Evolutionary conservation across 176 grass and related monocot genomes (phyloP).

Genomic region (Avena insularis): DNA sequence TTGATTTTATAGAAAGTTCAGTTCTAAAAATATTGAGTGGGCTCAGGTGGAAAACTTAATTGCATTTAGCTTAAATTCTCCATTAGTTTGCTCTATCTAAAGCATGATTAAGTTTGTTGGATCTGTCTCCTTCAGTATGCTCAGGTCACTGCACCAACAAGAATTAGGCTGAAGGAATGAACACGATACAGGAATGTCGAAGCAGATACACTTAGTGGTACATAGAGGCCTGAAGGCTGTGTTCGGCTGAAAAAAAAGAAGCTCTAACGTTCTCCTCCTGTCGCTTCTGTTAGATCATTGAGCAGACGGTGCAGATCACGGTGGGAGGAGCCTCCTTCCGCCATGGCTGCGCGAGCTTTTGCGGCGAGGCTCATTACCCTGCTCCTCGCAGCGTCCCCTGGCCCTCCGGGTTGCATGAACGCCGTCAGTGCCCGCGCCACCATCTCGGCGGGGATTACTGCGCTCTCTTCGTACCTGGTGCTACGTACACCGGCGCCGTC

Average conservation of each 20-base stretch:
- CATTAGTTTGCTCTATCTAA: not conserved
- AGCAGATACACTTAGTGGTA: too few species aligned
- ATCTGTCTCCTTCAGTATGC: not conserved
- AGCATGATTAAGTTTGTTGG: not conserved
- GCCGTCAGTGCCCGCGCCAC: slow-evolving; percentile 23
- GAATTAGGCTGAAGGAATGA: too few species aligned
- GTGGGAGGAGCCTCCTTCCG: slow-evolving; percentile 36
- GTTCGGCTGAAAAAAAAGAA: not conserved
- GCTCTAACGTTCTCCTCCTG: not conserved
- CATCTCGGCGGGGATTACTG: not conserved
- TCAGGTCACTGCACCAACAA: not conserved
- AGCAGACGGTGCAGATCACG: slow-evolving; percentile 21
- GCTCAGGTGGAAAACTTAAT: not conserved
- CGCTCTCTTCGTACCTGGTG: slow-evolving; percentile 11
- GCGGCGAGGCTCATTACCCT: slow-evolving; percentile 15
- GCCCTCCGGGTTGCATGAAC: slow-evolving; percentile 36
- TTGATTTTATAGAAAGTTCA: not conserved
- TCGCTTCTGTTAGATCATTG: slow-evolving; percentile 23
- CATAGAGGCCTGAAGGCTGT: not conserved
- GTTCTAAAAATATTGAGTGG: not conserved
- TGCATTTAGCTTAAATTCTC: not conserved
- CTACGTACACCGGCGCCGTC: slow-evolving; percentile 17
- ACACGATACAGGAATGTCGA: too few species aligned
- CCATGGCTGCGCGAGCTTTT: slow-evolving; percentile 18
- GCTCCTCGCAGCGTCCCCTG: slow-evolving; percentile 19